Evolutionary conservation across 1,284 basidiomycete species (phyloP), one percentile per base, ranked within the genome.

Genomic region (Apiotrichum brassicae): DNA sequence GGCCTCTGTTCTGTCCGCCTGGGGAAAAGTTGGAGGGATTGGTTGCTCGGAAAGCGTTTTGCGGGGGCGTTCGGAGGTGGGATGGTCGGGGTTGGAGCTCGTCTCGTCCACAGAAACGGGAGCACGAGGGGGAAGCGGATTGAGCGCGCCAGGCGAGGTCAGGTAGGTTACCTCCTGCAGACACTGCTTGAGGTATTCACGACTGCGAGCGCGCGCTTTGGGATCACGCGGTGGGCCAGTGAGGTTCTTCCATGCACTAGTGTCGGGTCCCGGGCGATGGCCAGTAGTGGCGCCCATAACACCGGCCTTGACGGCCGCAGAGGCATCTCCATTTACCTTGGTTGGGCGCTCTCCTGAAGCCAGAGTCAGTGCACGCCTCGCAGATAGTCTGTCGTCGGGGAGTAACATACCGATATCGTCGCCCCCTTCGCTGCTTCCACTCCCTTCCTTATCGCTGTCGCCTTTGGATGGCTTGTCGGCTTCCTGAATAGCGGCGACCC

Each of bases 111-210:
- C 32, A 5, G 52, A 51, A 43, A 74, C 51, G 2, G 67, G 77
- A 1, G 88, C 84, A 53, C 87, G 82, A 51, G 89, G 86, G 0
- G 91, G 89, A 30, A 99, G 78, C 32, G 94, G 95, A 70, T 99
- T 99, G 78, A 98, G 84, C 4, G 94, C 93, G 67, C 94, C 87
- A 1, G 91, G 84, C 2, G 92, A 97, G 1, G 94, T 99, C 46
- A 99, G 78, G 71, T 99, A 98, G 8, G 90, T 88, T 61, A 98
- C 90, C 77, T 98, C 94, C 76, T 97, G 94, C 32, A 98, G 77
- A 74, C 95, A 91, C 82, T 98, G 94, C 74, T 98, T 97, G 60
- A 99, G 80, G 72, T 97, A 99, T 57, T 98, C 95, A 51, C 93
- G 80, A 76, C 90, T 94, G 57, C 90, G 81, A 36, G 92, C 91